A percentile compares a stretch with the other conserved stretches of the same genome.
Evolutionary conservation across 2,329 filamentous ascomycete genomes (phyloP).

Genomic region (Biscogniauxia mediterranea): DNA sequence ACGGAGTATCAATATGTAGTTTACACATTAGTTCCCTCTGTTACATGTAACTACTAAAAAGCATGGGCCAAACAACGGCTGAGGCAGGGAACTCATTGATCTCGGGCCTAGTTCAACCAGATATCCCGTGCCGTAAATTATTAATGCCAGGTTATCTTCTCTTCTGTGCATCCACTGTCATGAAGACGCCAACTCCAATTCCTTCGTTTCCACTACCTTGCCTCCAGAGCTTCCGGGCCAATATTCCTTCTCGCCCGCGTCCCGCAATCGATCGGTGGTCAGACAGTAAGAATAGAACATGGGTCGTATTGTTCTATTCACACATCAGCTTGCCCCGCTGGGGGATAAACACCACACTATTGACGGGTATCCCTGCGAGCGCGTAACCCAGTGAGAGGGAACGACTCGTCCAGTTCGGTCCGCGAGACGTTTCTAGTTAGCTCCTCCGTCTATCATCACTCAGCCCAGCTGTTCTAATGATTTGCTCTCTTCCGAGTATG

Average conservation of each 20-base stretch:
- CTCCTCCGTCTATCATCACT: constrained; percentile 14
- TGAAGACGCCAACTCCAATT: too few relatives aligned
- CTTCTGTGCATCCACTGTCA: not conserved
- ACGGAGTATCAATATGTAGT: too few relatives aligned
- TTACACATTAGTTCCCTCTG: too few relatives aligned
- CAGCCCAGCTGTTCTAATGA: constrained; percentile 16
- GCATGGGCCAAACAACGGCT: not conserved
- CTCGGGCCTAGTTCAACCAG: not conserved
- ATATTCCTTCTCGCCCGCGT: not conserved
- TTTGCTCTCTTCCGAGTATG: constrained; percentile 16
- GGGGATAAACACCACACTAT: too few relatives aligned
- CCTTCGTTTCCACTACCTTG: too few relatives aligned
- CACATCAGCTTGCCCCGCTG: not conserved
- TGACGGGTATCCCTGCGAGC: not conserved
- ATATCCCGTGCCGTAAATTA: not conserved
- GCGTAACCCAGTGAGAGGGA: not conserved
- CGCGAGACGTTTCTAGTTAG: constrained; percentile 11
- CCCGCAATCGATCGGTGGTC: not conserved
- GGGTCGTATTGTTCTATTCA: not conserved
- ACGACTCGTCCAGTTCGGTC: constrained; percentile 2
- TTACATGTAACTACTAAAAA: not conserved
- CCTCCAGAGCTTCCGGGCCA: not conserved
- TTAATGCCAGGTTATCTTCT: not conserved
- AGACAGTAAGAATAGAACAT: not conserved
- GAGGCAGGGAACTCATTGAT: not conserved